phyloP scores from a whole-genome alignment of 2,329 filamentous ascomycete species.

The Fonsecaea monophora region DNA sequence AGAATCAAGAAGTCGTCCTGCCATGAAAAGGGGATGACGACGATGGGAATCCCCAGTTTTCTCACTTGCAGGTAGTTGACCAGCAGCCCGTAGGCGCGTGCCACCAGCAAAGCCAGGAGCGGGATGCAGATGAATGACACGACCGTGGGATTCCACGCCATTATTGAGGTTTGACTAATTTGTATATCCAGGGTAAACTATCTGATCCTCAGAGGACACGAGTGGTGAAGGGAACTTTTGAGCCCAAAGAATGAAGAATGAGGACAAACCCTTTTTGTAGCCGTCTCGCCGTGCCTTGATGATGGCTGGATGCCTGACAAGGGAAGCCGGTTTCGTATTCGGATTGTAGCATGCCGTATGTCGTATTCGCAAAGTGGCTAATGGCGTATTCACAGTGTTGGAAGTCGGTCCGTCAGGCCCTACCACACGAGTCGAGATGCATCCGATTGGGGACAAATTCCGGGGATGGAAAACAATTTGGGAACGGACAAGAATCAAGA shows the following conservation, averaged over 20 bases:
- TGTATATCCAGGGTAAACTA: neutral
- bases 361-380: neutral
- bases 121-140: conserved; percentile 16
- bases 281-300: neutral
- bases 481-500: neutral
- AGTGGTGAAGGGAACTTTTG: neutral
- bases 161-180: neutral
- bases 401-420: neutral
- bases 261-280: neutral
- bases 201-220: neutral
- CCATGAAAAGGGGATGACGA: conserved; percentile 27
- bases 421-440: too few species aligned
- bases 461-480: too few species aligned
- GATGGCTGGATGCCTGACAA: neutral
- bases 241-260: neutral
- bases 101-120: neutral
- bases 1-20: conserved; percentile 32
- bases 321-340: neutral
- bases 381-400: neutral
- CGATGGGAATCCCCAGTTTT: conserved; percentile 31
- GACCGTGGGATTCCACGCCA: conserved; percentile 1
- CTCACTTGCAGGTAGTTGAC: conserved; percentile 31
- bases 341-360: neutral
- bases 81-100: conserved; percentile 22
- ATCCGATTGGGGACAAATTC: neutral